phyloP scores from a whole-genome alignment of 306 rosid genomes.

The Rosa lucieae region DNA sequence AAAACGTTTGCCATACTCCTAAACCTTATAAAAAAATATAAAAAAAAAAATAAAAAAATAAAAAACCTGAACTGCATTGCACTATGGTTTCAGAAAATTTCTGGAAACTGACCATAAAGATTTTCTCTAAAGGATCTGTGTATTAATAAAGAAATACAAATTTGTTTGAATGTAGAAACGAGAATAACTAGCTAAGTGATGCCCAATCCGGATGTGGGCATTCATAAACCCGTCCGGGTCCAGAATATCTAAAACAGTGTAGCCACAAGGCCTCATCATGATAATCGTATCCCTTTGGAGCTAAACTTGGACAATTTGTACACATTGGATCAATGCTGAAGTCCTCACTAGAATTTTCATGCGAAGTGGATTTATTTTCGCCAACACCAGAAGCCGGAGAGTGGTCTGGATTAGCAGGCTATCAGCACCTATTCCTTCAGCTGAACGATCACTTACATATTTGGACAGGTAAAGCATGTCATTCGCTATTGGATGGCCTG shows the following conservation, averaged over 20 bases:
- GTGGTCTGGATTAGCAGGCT: conserved; percentile 42
- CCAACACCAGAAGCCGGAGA: conserved; percentile 34
- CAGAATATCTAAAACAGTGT: conserved; percentile 69
- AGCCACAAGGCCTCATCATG: conserved; percentile 81
- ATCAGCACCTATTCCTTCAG: conserved; percentile 53
- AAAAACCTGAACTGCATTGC: neutral
- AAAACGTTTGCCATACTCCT: neutral
- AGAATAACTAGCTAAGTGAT: conserved; percentile 33
- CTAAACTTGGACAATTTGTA: conserved; percentile 87
- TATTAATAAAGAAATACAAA: neutral
- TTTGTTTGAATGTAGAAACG: neutral
- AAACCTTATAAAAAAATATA: too few species aligned
- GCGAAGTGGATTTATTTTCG: conserved; percentile 32
- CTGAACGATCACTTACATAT: conserved; percentile 38
- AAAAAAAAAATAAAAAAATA: too few species aligned
- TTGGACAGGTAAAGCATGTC: conserved; percentile 70
- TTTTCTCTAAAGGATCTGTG: neutral
- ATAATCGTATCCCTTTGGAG: conserved; percentile 67
- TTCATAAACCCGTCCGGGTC: conserved; percentile 81
- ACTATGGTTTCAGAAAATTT: neutral
- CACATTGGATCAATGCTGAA: conserved; percentile 79
- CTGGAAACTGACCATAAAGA: neutral
- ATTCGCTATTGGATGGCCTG: conserved; percentile 87
- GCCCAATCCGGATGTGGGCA: conserved; percentile 91
- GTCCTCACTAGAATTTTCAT: conserved; percentile 44